Conservation (phyloP, 1,139 yeast genomes). For the Diutina pseudorugosa region DNA sequence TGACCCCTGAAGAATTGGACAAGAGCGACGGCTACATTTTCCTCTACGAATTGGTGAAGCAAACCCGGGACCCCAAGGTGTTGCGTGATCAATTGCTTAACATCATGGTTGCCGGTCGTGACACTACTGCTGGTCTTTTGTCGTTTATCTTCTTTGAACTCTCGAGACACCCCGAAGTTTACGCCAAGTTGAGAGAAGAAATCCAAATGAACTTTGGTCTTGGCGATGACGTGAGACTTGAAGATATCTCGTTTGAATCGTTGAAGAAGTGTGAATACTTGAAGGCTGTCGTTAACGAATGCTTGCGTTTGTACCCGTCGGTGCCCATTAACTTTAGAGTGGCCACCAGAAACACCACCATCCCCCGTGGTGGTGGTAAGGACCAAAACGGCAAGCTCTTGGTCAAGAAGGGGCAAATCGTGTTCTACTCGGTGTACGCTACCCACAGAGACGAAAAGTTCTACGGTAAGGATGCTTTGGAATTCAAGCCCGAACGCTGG, state of each 20-base stretch:
- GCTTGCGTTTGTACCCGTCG: slow-evolving; percentile 4
- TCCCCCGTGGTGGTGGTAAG: slow-evolving; percentile 3
- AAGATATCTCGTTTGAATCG: slow-evolving; percentile 17
- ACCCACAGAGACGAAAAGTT: slow-evolving; percentile 32
- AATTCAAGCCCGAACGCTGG: slow-evolving; percentile 48
- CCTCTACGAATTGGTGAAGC: slow-evolving; percentile 18
- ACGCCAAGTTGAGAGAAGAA: slow-evolving; percentile 14
- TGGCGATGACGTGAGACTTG: slow-evolving; percentile 15
- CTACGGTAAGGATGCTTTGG: slow-evolving; percentile 38
- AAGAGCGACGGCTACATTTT: slow-evolving; percentile 15
- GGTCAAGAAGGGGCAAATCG: slow-evolving; percentile 33
- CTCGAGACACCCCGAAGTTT: slow-evolving; percentile 14
- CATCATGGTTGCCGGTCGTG: slow-evolving; percentile 22
- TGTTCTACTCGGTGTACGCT: slow-evolving; percentile 30
- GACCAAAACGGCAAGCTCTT: slow-evolving; percentile 29
- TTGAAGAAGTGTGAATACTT: slow-evolving; percentile 5
- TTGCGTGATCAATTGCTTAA: slow-evolving; percentile 19
- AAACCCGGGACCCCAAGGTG: slow-evolving; percentile 15
- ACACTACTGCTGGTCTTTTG: slow-evolving; percentile 21
- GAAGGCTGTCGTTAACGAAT: slow-evolving; percentile 3
- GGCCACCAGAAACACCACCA: slow-evolving; percentile 4
- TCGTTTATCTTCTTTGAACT: slow-evolving; percentile 17
- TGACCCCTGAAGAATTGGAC: slow-evolving; percentile 14
- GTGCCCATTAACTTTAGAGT: slow-evolving; percentile 3
- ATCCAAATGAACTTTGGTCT: slow-evolving; percentile 13